These are phyloP conservation scores for Cladosporium oxysporum DNA, from an alignment of 2,329 filamentous ascomycete species.

Conservation along the genomic window DNA sequence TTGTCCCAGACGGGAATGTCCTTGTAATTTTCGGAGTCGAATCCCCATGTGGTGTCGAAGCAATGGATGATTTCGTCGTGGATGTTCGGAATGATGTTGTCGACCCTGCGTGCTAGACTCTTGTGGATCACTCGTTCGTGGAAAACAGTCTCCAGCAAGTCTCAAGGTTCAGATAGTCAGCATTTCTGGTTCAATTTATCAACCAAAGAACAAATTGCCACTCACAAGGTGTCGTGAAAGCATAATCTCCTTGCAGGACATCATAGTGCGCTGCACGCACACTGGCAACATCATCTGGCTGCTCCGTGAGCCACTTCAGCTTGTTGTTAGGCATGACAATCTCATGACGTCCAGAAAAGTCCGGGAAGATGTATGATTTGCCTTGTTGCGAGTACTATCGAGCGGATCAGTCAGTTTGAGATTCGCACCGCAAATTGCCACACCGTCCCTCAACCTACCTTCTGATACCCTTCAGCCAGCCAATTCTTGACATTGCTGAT, in stretches of 20 bases:
- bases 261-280: constrained; percentile 42
- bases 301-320: constrained; percentile 44
- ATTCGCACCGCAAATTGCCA: too few relatives aligned
- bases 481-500: constrained; percentile 20
- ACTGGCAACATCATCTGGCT: constrained; percentile 45
- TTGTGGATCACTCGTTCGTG: constrained; percentile 47
- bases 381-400: constrained; percentile 25
- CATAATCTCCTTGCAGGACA: constrained; percentile 41
- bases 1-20: constrained; percentile 34
- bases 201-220: background rate
- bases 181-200: background rate
- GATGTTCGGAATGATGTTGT: constrained; percentile 40
- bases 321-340: constrained; percentile 27
- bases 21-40: constrained; percentile 41
- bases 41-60: constrained; percentile 41
- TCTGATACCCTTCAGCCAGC: constrained; percentile 26
- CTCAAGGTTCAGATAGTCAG: constrained; percentile 22
- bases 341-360: constrained; percentile 26
- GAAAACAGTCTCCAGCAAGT: constrained; percentile 41
- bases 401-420: background rate
- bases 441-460: constrained; percentile 19
- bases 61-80: constrained; percentile 41
- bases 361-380: constrained; percentile 29
- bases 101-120: constrained; percentile 43
- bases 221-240: constrained; percentile 34